Conservation (phyloP, 2,329 filamentous ascomycete species). For the Penicillium verrucosum region DNA sequence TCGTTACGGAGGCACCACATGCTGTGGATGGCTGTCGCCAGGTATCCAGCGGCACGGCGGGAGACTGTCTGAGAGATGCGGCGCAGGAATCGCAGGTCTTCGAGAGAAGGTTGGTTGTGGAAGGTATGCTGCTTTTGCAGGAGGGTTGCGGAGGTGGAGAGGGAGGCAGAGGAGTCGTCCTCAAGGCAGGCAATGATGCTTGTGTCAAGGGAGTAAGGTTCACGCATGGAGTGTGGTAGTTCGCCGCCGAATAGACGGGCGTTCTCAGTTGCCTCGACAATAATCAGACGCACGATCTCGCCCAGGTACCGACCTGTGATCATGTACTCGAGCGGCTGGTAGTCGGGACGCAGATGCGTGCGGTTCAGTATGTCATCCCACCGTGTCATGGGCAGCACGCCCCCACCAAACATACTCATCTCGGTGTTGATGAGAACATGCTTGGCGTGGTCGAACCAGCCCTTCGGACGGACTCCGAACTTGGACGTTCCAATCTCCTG, state of each 20-base stretch:
- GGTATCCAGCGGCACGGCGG: constrained; percentile 58
- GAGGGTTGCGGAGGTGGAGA: constrained; percentile 41
- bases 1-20: constrained; percentile 56
- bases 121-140: constrained; percentile 54
- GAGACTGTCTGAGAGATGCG: constrained; percentile 54
- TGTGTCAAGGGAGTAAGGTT: constrained; percentile 59
- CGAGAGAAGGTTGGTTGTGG: constrained; percentile 42
- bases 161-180: constrained; percentile 39
- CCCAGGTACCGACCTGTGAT: constrained; percentile 62
- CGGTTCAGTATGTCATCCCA: constrained; percentile 62
- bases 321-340: constrained; percentile 64
- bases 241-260: constrained; percentile 57
- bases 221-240: constrained; percentile 53
- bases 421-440: constrained; percentile 65
- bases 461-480: constrained; percentile 53
- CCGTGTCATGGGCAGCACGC: constrained; percentile 56
- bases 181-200: constrained; percentile 58
- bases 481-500: constrained; percentile 53
- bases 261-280: constrained; percentile 57
- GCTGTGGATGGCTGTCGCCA: constrained; percentile 62
- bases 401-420: constrained; percentile 62
- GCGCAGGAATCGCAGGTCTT: constrained; percentile 56
- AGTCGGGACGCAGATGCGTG: constrained; percentile 57
- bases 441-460: constrained; percentile 56
- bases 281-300: constrained; percentile 60